Evolutionary conservation across 176 grass and related monocot genomes (phyloP), one percentile per base, ranked within the genome.

Genomic region (Olyra latifolia): DNA sequence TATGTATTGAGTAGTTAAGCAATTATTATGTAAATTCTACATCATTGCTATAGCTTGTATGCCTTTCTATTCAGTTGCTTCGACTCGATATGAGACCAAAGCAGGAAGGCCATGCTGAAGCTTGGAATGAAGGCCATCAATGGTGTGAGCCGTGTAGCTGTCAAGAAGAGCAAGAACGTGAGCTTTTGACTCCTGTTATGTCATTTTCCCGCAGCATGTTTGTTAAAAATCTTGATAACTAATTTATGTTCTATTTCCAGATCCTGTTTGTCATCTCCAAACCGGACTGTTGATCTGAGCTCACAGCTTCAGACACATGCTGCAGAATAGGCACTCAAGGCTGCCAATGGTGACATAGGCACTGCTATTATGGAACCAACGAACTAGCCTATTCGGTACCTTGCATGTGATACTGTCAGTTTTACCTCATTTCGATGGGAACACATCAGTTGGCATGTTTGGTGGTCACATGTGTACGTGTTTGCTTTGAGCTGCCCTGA

Each of bases 161-260:
- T 90, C 7, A 93, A 93, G 68, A 93, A 88, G 80, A 93, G 88
- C 91, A 93, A 93, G 80, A 93, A 93, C 45, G 91, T 93, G 16
- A 79, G 63, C n/a, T 65, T 65, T 57, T 29, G 0, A n/a, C 17
- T 44, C 25, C 56, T 73, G 4, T 27, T 64, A 25, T 73, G 23
- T 44, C 6, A 25, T 24, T 54, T 3, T 10, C n/a, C 2, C 10
- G 17, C 28, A 32, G 10, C 19, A 9, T 38, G 67, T 45, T 77
- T 0, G 32, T 75, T 43, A 32, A n/a, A 20, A 32, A 1, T 39
- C 13, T 19, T 65, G 6, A 23, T 40, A 70, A 17, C 57, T 63
- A n/a, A 69, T 35, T n/a, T 53, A 5, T 69, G 39, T 62, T 25
- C 13, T 2, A 2, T 71, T 71, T 42, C 40, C 77, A 91, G 85